phyloP scores from a whole-genome alignment of 2,329 filamentous ascomycete species.

The Xylaria sp. region DNA sequence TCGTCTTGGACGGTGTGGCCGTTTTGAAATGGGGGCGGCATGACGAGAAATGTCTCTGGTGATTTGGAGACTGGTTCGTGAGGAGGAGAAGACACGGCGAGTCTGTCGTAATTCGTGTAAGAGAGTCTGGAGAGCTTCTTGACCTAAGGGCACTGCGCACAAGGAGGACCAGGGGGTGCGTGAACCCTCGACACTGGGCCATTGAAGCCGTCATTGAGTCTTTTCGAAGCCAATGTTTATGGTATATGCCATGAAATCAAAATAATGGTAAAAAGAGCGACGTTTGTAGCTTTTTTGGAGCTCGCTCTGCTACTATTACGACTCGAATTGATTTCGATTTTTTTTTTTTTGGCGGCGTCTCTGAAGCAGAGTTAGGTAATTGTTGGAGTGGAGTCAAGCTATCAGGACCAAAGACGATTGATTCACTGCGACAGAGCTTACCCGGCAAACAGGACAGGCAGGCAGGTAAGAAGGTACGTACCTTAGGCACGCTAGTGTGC shows the following conservation, averaged over 20 bases:
- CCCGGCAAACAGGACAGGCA: conserved; percentile 10
- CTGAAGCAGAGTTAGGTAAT: not conserved
- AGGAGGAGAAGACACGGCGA: conserved; percentile 29
- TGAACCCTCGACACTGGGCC: conserved; percentile 46
- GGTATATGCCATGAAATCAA: not conserved
- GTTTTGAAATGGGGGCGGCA: conserved; percentile 6
- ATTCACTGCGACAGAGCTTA: conserved; percentile 17
- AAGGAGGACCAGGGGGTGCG: conserved; percentile 45
- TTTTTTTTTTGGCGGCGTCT: not conserved
- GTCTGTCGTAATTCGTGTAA: conserved; percentile 21
- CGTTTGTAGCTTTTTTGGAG: conserved; percentile 12
- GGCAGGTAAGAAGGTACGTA: not conserved
- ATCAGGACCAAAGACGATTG: not conserved
- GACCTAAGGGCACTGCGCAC: conserved; percentile 43
- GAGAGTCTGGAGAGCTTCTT: conserved; percentile 25
- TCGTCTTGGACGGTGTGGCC: not conserved
- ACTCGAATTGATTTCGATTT: conserved; percentile 12
- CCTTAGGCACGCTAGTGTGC: not conserved
- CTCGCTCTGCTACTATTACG: conserved; percentile 3
- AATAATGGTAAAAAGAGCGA: not conserved
- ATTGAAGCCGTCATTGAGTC: conserved; percentile 41
- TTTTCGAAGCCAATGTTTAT: conserved; percentile 7
- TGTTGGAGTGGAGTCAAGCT: conserved; percentile 11
- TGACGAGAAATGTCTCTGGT: conserved; percentile 34
- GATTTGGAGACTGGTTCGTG: conserved; percentile 25